Evolutionary conservation across 805 yeast species (phyloP).

Genomic region (Lipomyces yamadae): DNA sequence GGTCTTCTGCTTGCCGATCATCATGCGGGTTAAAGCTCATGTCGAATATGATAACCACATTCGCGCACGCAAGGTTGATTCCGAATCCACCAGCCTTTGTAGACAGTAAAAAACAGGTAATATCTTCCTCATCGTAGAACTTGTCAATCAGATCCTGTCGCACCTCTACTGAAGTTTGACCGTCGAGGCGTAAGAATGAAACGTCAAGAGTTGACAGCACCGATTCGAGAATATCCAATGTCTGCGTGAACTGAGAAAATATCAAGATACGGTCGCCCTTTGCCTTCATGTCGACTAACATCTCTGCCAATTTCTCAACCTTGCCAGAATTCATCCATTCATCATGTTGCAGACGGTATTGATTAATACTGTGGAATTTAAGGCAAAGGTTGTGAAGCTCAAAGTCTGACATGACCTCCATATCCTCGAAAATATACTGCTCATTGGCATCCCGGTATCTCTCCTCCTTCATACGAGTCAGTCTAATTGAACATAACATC

Average conservation of each 20-base stretch:
- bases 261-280: conserved; percentile 71
- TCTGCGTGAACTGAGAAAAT: conserved; percentile 91
- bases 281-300: conserved; percentile 62
- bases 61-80: conserved; percentile 93
- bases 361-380: conserved; percentile 69
- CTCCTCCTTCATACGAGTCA: conserved; percentile 55
- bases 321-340: conserved; percentile 71
- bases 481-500: neutral
- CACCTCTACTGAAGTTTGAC: conserved; percentile 89
- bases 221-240: conserved; percentile 82
- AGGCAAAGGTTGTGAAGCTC: conserved; percentile 79
- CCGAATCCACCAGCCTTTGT: conserved; percentile 99
- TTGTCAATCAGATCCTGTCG: conserved; percentile 91
- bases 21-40: conserved; percentile 98
- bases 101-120: conserved; percentile 85
- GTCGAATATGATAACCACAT: conserved; percentile 87
- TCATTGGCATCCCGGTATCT: conserved; percentile 76
- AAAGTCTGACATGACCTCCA: conserved; percentile 92
- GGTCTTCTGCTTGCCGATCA: conserved; percentile 97
- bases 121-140: conserved; percentile 77
- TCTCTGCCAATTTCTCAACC: conserved; percentile 57
- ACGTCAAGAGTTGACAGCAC: conserved; percentile 67
- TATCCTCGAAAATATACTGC: conserved; percentile 83
- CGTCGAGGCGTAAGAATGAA: conserved; percentile 85
- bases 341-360: conserved; percentile 58